Percentiles rank a stretch among this genome's conserved stretches.
Conservation (phyloP, 495 filamentous ascomycete genomes). For the Lindgomyces ingoldianus region DNA sequence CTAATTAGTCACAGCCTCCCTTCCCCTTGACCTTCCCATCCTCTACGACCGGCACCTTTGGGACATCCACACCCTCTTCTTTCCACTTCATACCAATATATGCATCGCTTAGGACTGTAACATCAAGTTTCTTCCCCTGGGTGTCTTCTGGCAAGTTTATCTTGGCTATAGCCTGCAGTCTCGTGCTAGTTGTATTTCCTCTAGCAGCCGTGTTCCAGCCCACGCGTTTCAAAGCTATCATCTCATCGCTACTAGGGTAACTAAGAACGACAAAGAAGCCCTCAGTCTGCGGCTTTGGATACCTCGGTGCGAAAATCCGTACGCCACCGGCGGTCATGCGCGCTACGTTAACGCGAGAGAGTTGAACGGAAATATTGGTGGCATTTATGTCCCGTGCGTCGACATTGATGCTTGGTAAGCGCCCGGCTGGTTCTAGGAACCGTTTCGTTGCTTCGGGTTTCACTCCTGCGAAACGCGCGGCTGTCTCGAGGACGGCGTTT, state of each 20-base stretch:
- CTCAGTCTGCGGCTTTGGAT: slow-evolving; percentile 93
- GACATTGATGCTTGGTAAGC: slow-evolving; percentile 70
- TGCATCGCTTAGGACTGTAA: slow-evolving; percentile 77
- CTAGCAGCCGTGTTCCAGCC: slow-evolving; percentile 61
- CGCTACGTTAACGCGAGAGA: slow-evolving; percentile 65
- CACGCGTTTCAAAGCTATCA: slow-evolving; percentile 81
- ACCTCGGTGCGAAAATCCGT: slow-evolving; percentile 79
- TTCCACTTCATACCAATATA: slow-evolving; percentile 81
- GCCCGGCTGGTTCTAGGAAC: slow-evolving; percentile 61
- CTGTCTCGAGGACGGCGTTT: slow-evolving; percentile 37
- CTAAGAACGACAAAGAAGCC: slow-evolving; percentile 85
- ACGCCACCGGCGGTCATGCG: slow-evolving; percentile 46
- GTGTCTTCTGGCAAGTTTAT: slow-evolving; percentile 63
- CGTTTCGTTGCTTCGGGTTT: slow-evolving; percentile 28
- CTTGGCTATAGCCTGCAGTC: slow-evolving; percentile 44
- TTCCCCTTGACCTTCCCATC: slow-evolving; percentile 39
- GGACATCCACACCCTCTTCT: slow-evolving; percentile 56
- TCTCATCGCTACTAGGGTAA: slow-evolving; percentile 65
- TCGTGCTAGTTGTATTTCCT: slow-evolving; percentile 21
- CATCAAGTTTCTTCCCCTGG: slow-evolving; percentile 60
- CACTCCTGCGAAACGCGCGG: slow-evolving; percentile 38
- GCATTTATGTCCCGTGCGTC: slow-evolving; percentile 61
- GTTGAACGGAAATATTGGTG: slow-evolving; percentile 59
- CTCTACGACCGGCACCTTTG: slow-evolving; percentile 45
- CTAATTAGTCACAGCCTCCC: too few species aligned